Conservation (phyloP, 345 rosid species). For the Salix brachista region DNA sequence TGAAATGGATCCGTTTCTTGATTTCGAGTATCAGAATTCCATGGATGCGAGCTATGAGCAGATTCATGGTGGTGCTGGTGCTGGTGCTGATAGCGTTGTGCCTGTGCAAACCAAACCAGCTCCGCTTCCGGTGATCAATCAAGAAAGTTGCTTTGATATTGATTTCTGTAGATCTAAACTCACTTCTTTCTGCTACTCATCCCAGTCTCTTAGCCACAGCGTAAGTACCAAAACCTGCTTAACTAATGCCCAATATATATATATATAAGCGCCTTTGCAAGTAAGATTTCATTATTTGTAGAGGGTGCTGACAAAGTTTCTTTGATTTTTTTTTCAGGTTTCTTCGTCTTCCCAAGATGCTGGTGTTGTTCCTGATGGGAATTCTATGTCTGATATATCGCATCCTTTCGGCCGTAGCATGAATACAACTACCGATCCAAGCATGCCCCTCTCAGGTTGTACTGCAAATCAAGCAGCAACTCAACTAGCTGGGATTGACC, state of each 20-base stretch:
- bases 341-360: constrained; percentile 38
- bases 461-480: constrained; percentile 13
- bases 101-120: constrained; percentile 28
- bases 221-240: constrained; percentile 14
- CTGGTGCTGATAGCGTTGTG: constrained; percentile 25
- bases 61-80: neutral
- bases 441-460: neutral
- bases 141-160: constrained; percentile 19
- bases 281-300: neutral
- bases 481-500: constrained; percentile 19
- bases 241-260: neutral
- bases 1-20: constrained; percentile 28
- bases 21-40: constrained; percentile 17
- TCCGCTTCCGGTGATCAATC: neutral
- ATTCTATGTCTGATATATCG: constrained; percentile 27
- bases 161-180: constrained; percentile 35
- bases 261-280: neutral
- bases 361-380: constrained; percentile 42
- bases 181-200: constrained; percentile 26
- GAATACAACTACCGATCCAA: neutral
- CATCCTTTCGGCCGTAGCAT: constrained; percentile 12
- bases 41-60: neutral
- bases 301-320: neutral
- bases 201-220: constrained; percentile 32
- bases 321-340: constrained; percentile 18